Base-by-base conservation (phyloP, 2,329 filamentous ascomycete genomes). In the Thermothelomyces thermophilus region DNA sequence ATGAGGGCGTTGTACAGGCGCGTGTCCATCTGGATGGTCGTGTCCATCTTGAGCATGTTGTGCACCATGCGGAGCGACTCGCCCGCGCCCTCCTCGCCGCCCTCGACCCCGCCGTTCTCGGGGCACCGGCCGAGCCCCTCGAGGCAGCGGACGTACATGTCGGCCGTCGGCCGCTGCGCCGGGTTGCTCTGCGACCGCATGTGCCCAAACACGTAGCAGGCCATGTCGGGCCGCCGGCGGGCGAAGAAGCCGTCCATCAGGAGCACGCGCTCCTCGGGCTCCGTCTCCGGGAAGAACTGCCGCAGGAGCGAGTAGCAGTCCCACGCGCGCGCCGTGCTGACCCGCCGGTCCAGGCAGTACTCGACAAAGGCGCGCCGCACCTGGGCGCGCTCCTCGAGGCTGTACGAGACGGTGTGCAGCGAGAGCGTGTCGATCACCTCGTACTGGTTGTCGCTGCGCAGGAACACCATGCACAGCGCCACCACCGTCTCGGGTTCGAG, bases 1-100 rank as follows among this genome's bases (percentile, higher is more conserved):
- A 98, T 95, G 42, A 97, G 72, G 0, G 86, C 82, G 60, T 95
- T 97, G 59, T 85, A 81, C 2, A 97, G 73, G 48, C 73, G 74
- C 0, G 91, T 97, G 58, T 79, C 83, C 4, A 84, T 76, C 58
- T 90, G 82, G 33, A 97, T 76, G 36, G 80, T 79, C n/a, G 83
- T 77, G 65, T 98, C 93, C 66, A 96, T 83, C 70, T 95, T 97
- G 58, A 96, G 75, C 80, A 95, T 91, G 64, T 96, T 95, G 70
- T 95, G 86, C 2, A 95, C 79, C 54, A 86, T 80, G 51, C 82
- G 80, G 17, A 96, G 70, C 36, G 82, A 82, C 49, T 87, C 82
- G 1, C 69, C 62, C 59, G 86, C 82, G 50, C 87, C n/a, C n/a
- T n/a, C n/a, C n/a, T n/a, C 82, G 1, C 26, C 37, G 13, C 37